Percentiles rank a stretch among this genome's conserved stretches.
phyloP scores from a whole-genome alignment of 169 alveolate species.

The Eimeria nieschulzi region DNA sequence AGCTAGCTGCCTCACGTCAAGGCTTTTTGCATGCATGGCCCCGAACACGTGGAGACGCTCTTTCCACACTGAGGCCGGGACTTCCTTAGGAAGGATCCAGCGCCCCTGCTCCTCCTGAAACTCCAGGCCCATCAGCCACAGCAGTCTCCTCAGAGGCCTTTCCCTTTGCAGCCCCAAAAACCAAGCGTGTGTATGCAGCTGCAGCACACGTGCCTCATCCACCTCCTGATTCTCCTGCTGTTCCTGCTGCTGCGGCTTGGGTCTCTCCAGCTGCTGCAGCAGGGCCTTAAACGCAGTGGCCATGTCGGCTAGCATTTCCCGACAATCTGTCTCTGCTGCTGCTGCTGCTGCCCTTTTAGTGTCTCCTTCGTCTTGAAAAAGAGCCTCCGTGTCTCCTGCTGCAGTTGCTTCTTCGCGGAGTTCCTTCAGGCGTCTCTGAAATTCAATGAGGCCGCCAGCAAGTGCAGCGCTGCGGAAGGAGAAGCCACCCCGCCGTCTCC shows the following conservation, averaged over 20 bases:
- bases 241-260: neutral
- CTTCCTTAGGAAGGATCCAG: conserved; percentile 4
- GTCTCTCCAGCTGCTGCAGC: conserved; percentile 6
- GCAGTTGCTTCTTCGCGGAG: neutral
- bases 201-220: conserved; percentile 12
- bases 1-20: neutral
- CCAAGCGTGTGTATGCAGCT: neutral
- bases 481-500: neutral
- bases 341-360: neutral
- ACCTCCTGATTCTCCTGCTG: neutral
- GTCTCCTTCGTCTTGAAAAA: neutral
- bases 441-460: conserved; percentile 22
- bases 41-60: conserved; percentile 24
- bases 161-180: conserved; percentile 4
- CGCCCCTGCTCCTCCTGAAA: neutral
- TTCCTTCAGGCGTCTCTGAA: neutral
- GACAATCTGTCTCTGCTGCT: neutral
- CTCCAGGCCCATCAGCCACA: conserved; percentile 26
- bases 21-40: conserved; percentile 1
- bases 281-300: neutral
- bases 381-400: neutral
- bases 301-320: neutral
- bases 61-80: conserved; percentile 5
- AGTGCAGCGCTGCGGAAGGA: conserved; percentile 32
- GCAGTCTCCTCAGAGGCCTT: conserved; percentile 5